These are phyloP conservation scores for Coelastrella sp. DNA, from an alignment of 139 green algal species.

Conservation along the genomic window DNA sequence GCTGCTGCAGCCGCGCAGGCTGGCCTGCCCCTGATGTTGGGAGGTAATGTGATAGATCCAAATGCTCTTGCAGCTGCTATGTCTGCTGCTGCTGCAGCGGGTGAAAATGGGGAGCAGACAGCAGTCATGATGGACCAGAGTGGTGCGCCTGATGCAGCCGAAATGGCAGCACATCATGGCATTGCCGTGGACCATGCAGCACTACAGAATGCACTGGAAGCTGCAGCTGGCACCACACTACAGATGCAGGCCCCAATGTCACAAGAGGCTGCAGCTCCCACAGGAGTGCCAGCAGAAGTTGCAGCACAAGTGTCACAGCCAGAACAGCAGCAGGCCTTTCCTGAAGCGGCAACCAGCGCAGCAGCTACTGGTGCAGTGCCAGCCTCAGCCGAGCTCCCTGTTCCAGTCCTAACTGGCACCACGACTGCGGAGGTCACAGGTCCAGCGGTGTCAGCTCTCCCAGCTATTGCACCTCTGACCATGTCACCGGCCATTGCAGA, in stretches of 20 bases:
- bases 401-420: not conserved
- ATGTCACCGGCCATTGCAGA: constrained; percentile 30
- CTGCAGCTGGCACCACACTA: not conserved
- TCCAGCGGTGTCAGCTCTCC: not conserved
- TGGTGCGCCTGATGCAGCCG: not conserved
- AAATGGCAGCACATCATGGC: not conserved
- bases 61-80: constrained; percentile 17
- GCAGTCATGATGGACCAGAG: not conserved
- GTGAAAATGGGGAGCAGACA: constrained; percentile 1
- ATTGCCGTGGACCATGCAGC: not conserved
- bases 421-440: not conserved
- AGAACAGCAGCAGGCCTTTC: not conserved
- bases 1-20: constrained; percentile 27
- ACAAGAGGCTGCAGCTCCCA: not conserved
- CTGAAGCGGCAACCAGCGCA: not conserved
- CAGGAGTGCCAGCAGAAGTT: not conserved
- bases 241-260: not conserved
- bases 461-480: constrained; percentile 15
- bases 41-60: constrained; percentile 23
- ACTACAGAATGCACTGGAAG: not conserved
- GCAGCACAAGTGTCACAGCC: not conserved
- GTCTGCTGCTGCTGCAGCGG: constrained; percentile 7
- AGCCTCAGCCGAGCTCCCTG: not conserved
- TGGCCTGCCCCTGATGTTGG: constrained; percentile 20
- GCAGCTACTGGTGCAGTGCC: not conserved